Evolutionary conservation across 2,329 filamentous ascomycete species (phyloP).

Genomic region (Eurotiales sp.): DNA sequence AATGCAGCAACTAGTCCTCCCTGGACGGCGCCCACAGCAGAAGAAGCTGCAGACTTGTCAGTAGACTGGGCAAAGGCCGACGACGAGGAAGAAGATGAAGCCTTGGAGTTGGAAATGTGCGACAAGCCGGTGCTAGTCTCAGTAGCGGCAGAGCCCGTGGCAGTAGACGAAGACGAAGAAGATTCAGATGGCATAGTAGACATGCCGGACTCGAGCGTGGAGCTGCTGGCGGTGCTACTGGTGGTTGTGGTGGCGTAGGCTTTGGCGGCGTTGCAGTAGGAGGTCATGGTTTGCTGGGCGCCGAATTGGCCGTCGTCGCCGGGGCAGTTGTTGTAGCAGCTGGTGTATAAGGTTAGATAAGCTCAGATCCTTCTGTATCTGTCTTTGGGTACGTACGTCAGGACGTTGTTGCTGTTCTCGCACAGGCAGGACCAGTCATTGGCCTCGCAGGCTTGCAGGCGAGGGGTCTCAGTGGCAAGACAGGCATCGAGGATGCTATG

Average conservation of each 20-base stretch:
- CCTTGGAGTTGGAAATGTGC: too few relatives aligned
- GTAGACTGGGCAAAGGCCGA: background rate
- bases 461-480: constrained; percentile 37
- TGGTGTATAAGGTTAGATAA: constrained; percentile 19
- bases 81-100: constrained; percentile 1
- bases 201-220: too few relatives aligned
- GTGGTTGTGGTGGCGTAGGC: constrained; percentile 30
- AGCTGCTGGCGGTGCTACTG: constrained; percentile 15
- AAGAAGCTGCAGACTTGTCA: constrained; percentile 9
- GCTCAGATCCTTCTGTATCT: too few relatives aligned
- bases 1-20: constrained; percentile 26
- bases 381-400: constrained; percentile 39
- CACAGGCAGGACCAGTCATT: constrained; percentile 59
- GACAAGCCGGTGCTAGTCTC: constrained; percentile 15
- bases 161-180: constrained; percentile 18
- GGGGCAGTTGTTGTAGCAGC: constrained; percentile 64
- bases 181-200: constrained; percentile 13
- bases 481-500: constrained; percentile 50
- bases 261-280: constrained; percentile 43
- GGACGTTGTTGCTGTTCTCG: constrained; percentile 50
- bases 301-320: constrained; percentile 37
- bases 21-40: constrained; percentile 17
- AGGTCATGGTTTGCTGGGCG: constrained; percentile 29
- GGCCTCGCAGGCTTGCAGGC: constrained; percentile 41
- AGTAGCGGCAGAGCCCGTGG: constrained; percentile 14